These are phyloP conservation scores for Lactarius sp. DNA, from an alignment of 768 basidiomycete genomes.

Conservation along the genomic window DNA sequence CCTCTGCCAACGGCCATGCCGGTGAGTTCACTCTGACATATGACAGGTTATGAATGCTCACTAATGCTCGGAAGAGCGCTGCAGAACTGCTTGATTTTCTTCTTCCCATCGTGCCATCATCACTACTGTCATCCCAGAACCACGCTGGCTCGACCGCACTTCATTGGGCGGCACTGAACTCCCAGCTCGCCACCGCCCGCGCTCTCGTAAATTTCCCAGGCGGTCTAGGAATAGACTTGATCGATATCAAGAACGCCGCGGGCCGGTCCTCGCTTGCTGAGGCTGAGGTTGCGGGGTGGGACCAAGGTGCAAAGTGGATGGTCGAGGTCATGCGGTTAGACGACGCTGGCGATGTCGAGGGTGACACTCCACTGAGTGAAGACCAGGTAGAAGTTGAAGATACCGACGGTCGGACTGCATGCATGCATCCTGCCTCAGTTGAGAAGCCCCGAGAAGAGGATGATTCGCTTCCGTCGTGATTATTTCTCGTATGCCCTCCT, in stretches of 20 bases:
- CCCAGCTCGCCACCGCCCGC: conserved; percentile 59
- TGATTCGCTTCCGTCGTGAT: background rate
- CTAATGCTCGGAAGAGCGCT: conserved; percentile 45
- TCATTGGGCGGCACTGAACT: conserved; percentile 89
- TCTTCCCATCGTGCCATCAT: conserved; percentile 51
- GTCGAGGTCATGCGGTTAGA: conserved; percentile 78
- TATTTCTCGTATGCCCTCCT: background rate
- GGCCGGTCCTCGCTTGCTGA: conserved; percentile 77
- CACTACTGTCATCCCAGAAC: conserved; percentile 61
- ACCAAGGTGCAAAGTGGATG: conserved; percentile 80
- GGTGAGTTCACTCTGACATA: conserved; percentile 44
- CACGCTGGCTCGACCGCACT: conserved; percentile 72
- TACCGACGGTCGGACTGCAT: conserved; percentile 64
- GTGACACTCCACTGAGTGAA: conserved; percentile 21
- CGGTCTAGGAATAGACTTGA: conserved; percentile 62
- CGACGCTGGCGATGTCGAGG: conserved; percentile 37
- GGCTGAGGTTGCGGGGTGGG: conserved; percentile 75
- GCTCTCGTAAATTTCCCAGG: conserved; percentile 50
- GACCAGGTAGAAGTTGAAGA: conserved; percentile 42
- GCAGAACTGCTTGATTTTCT: conserved; percentile 75
- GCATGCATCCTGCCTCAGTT: conserved; percentile 39
- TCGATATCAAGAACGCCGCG: conserved; percentile 69
- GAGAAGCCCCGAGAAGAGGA: background rate
- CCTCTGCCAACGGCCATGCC: conserved; percentile 80
- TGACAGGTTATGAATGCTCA: background rate